Conservation (phyloP, 176 grass and related monocot species). For the Oryza punctata region DNA sequence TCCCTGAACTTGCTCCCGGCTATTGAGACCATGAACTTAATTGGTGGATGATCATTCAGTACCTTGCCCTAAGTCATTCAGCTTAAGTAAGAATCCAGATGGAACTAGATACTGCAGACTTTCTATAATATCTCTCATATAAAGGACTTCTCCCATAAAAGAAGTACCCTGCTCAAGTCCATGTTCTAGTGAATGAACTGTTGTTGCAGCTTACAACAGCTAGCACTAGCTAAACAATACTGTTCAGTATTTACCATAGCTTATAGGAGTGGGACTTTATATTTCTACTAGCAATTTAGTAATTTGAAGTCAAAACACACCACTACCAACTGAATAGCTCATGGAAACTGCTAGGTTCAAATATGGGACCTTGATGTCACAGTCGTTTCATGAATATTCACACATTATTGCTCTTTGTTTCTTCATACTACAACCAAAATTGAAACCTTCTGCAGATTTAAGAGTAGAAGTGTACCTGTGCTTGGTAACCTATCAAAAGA, state of each 20-base stretch:
- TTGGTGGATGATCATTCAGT: constrained; percentile 72
- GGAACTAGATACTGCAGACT: not conserved
- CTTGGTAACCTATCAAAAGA: constrained; percentile 79
- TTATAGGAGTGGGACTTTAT: not conserved
- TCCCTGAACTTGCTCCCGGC: constrained; percentile 84
- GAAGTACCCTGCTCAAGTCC: not conserved
- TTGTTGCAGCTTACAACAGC: not conserved
- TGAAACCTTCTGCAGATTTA: not conserved
- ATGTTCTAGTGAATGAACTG: not conserved
- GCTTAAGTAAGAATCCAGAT: constrained; percentile 27
- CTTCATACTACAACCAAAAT: not conserved
- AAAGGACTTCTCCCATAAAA: not conserved
- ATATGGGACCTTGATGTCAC: not conserved
- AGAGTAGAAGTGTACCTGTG: constrained; percentile 47
- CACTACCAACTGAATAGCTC: not conserved
- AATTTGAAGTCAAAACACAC: not conserved
- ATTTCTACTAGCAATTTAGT: not conserved
- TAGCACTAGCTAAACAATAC: not conserved
- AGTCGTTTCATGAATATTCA: not conserved
- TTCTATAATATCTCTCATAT: not conserved
- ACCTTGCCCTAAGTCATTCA: constrained; percentile 62
- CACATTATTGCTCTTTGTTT: not conserved
- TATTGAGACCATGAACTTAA: constrained; percentile 79
- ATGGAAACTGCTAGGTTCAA: not conserved
- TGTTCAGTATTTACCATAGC: not conserved